Conservation (phyloP, 2,329 filamentous ascomycete species). For the Microdochium bolleyi region DNA sequence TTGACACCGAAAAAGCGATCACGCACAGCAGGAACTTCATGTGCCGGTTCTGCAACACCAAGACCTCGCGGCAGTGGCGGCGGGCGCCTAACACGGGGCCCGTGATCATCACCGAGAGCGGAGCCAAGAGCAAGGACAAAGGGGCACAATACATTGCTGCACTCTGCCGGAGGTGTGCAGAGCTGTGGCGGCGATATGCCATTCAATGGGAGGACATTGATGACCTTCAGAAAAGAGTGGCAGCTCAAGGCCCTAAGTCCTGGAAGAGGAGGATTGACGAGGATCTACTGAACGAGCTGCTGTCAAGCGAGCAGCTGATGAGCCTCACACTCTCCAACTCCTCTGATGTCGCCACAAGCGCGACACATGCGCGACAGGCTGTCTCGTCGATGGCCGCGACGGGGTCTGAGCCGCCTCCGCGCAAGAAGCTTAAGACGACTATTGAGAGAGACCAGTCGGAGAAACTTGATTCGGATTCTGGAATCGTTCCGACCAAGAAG, state of each 20-base stretch:
- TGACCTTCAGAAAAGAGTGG: constrained; percentile 81
- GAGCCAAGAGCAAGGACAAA: constrained; percentile 70
- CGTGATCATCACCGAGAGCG: constrained; percentile 59
- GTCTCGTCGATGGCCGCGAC: constrained; percentile 14
- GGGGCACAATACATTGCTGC: constrained; percentile 67
- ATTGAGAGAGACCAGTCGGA: constrained; percentile 42
- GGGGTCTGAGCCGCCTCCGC: constrained; percentile 42
- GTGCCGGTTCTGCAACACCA: constrained; percentile 87
- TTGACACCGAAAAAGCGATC: constrained; percentile 78
- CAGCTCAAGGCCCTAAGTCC: constrained; percentile 68
- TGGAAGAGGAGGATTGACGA: constrained; percentile 90
- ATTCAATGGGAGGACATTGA: constrained; percentile 94
- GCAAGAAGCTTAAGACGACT: constrained; percentile 56
- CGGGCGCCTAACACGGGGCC: constrained; percentile 73
- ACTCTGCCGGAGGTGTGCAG: constrained; percentile 82
- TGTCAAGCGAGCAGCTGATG: constrained; percentile 55
- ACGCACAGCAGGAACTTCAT: constrained; percentile 76
- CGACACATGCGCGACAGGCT: constrained; percentile 19
- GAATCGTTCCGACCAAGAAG: constrained; percentile 39
- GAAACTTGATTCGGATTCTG: constrained; percentile 35
- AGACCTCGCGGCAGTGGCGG: constrained; percentile 81
- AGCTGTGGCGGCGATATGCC: constrained; percentile 91
- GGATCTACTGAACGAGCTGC: constrained; percentile 71
- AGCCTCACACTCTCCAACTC: constrained; percentile 31
- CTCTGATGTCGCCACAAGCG: constrained; percentile 17